Evolutionary conservation across 306 rosid species (phyloP).

Genomic region (Pyrus bretschneideri): DNA sequence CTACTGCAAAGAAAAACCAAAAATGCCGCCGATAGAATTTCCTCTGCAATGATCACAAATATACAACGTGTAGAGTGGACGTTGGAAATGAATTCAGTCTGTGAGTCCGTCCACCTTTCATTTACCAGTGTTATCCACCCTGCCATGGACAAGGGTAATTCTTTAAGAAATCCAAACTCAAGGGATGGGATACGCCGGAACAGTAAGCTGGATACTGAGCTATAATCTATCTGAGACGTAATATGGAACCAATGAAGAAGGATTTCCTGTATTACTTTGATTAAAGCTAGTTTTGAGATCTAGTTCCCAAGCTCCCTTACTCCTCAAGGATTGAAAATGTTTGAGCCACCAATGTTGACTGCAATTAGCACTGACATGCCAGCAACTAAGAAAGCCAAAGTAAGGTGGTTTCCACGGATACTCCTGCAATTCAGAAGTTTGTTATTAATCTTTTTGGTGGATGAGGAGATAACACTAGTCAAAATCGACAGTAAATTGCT

Average conservation of each 20-base stretch:
- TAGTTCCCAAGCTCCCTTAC: conserved; percentile 18
- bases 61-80: neutral
- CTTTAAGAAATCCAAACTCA: neutral
- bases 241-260: conserved; percentile 1
- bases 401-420: conserved; percentile 24
- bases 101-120: neutral
- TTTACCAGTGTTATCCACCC: neutral
- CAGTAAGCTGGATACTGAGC: neutral
- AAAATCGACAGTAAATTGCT: conserved; percentile 1
- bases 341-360: conserved; percentile 67
- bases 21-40: neutral
- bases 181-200: neutral
- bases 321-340: conserved; percentile 80
- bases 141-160: neutral
- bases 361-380: conserved; percentile 64
- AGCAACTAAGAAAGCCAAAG: conserved; percentile 81
- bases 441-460: conserved; percentile 6
- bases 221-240: neutral
- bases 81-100: neutral
- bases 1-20: neutral
- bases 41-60: conserved; percentile 11
- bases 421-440: conserved; percentile 51
- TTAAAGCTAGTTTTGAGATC: neutral
- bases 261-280: conserved; percentile 26
- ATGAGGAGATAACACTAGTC: conserved; percentile 2